phyloP scores from a whole-genome alignment of 257 asterid species.

The Osmanthus fragrans region DNA sequence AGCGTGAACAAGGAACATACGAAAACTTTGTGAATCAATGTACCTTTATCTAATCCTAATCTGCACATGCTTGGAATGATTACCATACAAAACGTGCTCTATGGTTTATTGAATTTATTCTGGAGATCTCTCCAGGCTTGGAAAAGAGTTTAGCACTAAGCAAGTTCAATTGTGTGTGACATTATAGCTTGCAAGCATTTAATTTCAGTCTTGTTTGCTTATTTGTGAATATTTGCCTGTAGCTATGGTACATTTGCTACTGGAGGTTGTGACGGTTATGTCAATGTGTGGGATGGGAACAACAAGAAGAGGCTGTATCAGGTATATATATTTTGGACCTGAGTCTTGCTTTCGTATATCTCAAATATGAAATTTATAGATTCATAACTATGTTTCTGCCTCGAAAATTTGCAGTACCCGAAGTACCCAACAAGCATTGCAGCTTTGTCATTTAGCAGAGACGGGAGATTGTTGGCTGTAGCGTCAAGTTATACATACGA shows the following conservation, averaged over 20 bases:
- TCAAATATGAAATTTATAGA: not conserved
- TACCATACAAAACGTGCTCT: not conserved
- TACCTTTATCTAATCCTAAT: not conserved
- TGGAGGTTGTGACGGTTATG: conserved; percentile 94
- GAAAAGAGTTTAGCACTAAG: too few species aligned
- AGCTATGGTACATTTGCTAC: conserved; percentile 93
- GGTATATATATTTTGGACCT: conserved; percentile 39
- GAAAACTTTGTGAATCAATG: not conserved
- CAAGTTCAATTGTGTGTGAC: too few species aligned
- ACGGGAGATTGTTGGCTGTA: conserved; percentile 78
- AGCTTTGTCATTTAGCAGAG: conserved; percentile 88
- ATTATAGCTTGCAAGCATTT: not conserved
- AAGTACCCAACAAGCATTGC: conserved; percentile 88
- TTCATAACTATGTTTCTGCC: conserved; percentile 9
- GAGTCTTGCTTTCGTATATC: conserved; percentile 7
- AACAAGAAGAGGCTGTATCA: conserved; percentile 93
- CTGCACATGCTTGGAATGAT: not conserved
- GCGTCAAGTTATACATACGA: conserved; percentile 95
- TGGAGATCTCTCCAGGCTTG: not conserved
- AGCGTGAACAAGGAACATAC: not conserved
- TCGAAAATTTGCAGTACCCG: conserved; percentile 52
- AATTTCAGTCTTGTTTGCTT: conserved; percentile 3
- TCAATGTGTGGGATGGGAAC: conserved; percentile 96
- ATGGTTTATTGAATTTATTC: not conserved
- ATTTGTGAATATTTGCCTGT: conserved; percentile 22